Evolutionary conservation across 208 protist genomes (phyloP), one percentile per base, ranked within the genome.

Genomic region (Angomonas ambiguus): DNA sequence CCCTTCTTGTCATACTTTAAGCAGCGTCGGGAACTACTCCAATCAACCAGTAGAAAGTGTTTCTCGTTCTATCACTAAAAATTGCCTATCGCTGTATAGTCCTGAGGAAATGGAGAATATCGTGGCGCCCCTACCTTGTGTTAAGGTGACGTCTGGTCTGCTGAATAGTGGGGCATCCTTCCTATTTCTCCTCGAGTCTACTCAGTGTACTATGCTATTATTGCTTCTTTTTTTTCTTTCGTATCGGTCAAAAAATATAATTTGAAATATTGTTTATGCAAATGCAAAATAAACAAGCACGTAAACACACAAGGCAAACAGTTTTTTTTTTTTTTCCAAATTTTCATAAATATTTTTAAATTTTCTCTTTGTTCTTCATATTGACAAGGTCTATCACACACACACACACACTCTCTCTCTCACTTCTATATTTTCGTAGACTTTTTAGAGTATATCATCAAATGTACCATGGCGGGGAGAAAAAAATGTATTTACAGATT

Each of bases 331-430:
- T 48, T 48, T 18, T 48, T 48, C 13, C 13, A 48, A 48, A 20
- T 20, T 48, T 20, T 48, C 18, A 18, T 27, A 8, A 55, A 55
- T 55, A 27, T 4, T 30, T 4, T 30, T 55, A 27, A 20, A 55
- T 55, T 55, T 18, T 55, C 24, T 55, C 49, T 30, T 55, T 55
- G 8, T 20, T 55, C 16, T 55, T 55, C 49, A 11, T 55, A 6
- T 13, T 41, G 5, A 18, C 35, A n/a, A n/a, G n/a, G n/a, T n/a
- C n/a, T n/a, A n/a, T n/a, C n/a, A n/a, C n/a, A n/a, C n/a, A n/a
- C n/a, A n/a, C n/a, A n/a, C n/a, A n/a, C n/a, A n/a, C n/a, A n/a
- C 35, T 41, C 13, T 13, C 35, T 41, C 13, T 41, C 13, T 5
- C 35, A 5, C 35, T 13, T 41, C 13, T 41, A 5, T 18, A 13